Evolutionary conservation across 176 grass and related monocot genomes (phyloP).

Genomic region (Aegilops longissima): DNA sequence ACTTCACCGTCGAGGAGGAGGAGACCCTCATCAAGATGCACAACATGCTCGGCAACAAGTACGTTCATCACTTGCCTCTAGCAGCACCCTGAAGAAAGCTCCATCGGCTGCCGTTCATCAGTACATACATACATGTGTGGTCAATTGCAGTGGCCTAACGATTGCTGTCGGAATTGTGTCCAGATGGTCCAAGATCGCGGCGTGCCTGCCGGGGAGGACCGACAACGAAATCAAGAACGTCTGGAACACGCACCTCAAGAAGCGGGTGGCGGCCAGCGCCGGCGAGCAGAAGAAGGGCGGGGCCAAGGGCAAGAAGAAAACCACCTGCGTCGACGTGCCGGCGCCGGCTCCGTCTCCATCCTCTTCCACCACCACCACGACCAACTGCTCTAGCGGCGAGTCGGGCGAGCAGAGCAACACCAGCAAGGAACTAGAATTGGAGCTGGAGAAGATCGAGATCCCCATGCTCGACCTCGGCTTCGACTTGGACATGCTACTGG

Average conservation of each 20-base stretch:
- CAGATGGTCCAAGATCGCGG: constrained; percentile 95
- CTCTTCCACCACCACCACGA: constrained; percentile 27
- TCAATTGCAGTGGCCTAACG: not conserved
- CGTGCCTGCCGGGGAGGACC: constrained; percentile 76
- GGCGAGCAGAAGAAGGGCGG: not conserved
- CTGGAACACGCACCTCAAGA: constrained; percentile 96
- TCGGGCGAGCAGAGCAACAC: constrained; percentile 49
- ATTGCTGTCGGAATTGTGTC: not conserved
- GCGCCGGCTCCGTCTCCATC: constrained; percentile 19
- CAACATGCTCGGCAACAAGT: constrained; percentile 88
- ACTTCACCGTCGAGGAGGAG: constrained; percentile 79
- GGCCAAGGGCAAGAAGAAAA: constrained; percentile 24
- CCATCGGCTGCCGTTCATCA: constrained; percentile 35
- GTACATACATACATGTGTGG: constrained; percentile 1
- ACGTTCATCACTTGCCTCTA: not conserved
- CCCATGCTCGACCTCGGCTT: constrained; percentile 29
- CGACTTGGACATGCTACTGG: constrained; percentile 43
- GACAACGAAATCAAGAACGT: constrained; percentile 99
- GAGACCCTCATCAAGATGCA: constrained; percentile 74
- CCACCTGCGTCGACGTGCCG: not conserved
- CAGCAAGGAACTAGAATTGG: not conserved
- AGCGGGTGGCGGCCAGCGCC: constrained; percentile 37
- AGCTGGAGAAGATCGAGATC: constrained; percentile 25
- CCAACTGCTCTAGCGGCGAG: constrained; percentile 41
- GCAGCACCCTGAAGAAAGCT: not conserved